phyloP scores from a whole-genome alignment of 108 stramenopile genomes.

The Cylindrotheca fusiformis region DNA sequence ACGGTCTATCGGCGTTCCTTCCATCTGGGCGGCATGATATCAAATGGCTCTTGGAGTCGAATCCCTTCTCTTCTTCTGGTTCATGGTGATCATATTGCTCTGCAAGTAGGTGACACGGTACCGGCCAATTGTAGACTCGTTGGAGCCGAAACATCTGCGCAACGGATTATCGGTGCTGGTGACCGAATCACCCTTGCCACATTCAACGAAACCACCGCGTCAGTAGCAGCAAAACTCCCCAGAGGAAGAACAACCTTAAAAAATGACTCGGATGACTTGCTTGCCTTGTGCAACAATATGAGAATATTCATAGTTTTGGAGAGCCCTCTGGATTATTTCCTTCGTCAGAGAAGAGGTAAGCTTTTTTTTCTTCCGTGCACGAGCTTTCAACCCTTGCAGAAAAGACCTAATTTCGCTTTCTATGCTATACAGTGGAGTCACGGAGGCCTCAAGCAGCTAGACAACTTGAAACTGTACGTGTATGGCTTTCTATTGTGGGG shows the following conservation, averaged over 20 bases:
- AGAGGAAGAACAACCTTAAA: constrained; percentile 59
- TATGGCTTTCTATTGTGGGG: constrained; percentile 30
- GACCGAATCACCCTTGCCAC: constrained; percentile 47
- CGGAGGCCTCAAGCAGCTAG: constrained; percentile 56
- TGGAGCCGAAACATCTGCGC: constrained; percentile 1
- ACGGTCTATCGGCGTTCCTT: constrained; percentile 55
- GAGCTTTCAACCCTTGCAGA: neutral
- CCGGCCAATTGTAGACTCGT: constrained; percentile 47
- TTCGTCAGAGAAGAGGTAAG: constrained; percentile 38
- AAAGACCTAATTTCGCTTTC: neutral
- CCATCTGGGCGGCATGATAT: constrained; percentile 16
- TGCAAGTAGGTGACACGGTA: constrained; percentile 75
- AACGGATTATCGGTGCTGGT: constrained; percentile 38
- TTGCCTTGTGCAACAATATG: constrained; percentile 63
- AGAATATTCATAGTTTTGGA: constrained; percentile 59
- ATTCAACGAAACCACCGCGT: constrained; percentile 20
- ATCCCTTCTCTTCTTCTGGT: constrained; percentile 70
- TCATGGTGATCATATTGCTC: constrained; percentile 70
- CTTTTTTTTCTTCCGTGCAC: neutral
- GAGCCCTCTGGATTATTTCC: constrained; percentile 65
- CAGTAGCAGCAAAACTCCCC: constrained; percentile 30
- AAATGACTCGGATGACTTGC: constrained; percentile 46
- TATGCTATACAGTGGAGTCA: constrained; percentile 27
- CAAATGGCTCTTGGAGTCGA: constrained; percentile 49
- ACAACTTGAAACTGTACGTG: constrained; percentile 53